Percentiles rank a stretch among this genome's conserved stretches.
Evolutionary conservation across 495 filamentous ascomycete genomes (phyloP).

Genomic region (Immersiella caudata): DNA sequence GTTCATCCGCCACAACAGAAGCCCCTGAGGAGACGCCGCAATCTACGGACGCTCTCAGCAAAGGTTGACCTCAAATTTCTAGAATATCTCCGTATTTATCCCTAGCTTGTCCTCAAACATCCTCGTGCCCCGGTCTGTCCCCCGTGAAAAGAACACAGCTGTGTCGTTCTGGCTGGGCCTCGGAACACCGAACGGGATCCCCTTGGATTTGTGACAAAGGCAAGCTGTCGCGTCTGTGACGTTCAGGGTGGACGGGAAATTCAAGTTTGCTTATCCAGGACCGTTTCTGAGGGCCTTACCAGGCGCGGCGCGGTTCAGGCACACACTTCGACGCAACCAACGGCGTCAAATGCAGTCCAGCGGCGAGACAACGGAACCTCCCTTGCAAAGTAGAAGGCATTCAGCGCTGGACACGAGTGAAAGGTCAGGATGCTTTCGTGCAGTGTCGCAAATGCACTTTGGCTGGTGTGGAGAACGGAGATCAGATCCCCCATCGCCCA

Average conservation of each 20-base stretch:
- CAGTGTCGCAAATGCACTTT: background rate
- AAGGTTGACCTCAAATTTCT: background rate
- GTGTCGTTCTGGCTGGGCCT: background rate
- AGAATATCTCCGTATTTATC: background rate
- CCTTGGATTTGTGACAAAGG: background rate
- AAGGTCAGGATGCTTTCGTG: background rate
- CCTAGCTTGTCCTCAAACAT: background rate
- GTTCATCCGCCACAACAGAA: background rate
- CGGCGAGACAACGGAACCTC: background rate
- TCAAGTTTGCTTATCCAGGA: background rate
- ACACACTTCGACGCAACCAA: background rate
- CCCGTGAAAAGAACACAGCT: background rate
- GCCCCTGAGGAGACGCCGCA: background rate
- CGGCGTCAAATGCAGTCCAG: background rate
- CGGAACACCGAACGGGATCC: background rate
- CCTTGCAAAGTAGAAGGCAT: background rate
- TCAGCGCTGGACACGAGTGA: background rate
- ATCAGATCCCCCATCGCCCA: background rate
- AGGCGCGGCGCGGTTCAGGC: background rate
- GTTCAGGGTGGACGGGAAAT: background rate
- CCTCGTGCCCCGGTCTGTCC: background rate
- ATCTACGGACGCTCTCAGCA: background rate
- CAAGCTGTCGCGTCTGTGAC: background rate
- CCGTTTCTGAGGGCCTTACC: background rate
- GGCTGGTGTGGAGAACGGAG: slow-evolving; percentile 1